Evolutionary conservation across 805 yeast species (phyloP).

Genomic region (Yueomyces sinensis): DNA sequence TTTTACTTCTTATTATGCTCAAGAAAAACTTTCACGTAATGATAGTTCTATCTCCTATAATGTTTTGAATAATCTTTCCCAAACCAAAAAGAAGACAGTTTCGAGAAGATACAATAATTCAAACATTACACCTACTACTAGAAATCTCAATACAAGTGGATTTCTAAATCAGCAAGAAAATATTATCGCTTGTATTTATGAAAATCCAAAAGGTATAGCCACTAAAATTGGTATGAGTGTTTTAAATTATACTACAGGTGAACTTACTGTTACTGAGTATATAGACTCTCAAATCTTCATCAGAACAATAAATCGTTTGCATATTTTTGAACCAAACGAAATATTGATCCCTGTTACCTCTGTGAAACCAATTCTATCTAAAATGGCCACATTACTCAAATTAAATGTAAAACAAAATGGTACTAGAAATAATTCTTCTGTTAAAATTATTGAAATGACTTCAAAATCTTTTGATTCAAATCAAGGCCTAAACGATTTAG

Average conservation of each 20-base stretch:
- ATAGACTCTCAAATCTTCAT: constrained; percentile 35
- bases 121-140: no score
- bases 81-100: no score
- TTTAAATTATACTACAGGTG: constrained; percentile 27
- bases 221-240: constrained; percentile 29
- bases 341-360: constrained; percentile 25
- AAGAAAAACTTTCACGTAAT: no score
- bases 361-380: constrained; percentile 17
- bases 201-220: constrained; percentile 13
- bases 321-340: constrained; percentile 24
- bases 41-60: no score
- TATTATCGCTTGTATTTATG: constrained; percentile 19
- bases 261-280: constrained; percentile 24
- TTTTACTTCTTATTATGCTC: no score
- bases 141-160: no score
- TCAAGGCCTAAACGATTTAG: constrained; percentile 15
- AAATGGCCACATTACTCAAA: constrained; percentile 25
- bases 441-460: constrained; percentile 15
- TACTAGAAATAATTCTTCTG: constrained; percentile 10
- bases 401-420: constrained; percentile 13
- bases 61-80: no score
- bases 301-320: constrained; percentile 30
- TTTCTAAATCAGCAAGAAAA: background rate
- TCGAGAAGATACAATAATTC: no score
- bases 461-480: constrained; percentile 15